Evolutionary conservation across 768 basidiomycete species (phyloP).

Genomic region (Boletellus ananiceps): DNA sequence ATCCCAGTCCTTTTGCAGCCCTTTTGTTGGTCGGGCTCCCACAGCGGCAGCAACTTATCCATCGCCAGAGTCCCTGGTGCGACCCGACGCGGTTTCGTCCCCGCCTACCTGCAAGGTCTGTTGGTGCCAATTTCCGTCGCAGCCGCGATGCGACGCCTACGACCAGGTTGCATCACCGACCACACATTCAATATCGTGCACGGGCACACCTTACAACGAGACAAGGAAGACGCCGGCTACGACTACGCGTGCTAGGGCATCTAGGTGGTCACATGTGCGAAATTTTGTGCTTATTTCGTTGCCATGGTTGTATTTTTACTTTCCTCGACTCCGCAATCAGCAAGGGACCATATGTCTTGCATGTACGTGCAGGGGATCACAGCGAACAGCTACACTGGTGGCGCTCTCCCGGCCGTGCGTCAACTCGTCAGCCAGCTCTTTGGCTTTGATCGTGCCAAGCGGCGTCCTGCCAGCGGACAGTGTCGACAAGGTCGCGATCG

Average conservation of each 20-base stretch:
- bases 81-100: no score
- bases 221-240: background rate
- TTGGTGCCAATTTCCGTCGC: no score
- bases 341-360: conserved; percentile 1
- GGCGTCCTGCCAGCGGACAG: conserved; percentile 16
- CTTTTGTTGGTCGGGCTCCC: no score
- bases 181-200: background rate
- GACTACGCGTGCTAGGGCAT: conserved; percentile 10
- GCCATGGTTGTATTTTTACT: no score
- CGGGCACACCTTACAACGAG: no score
- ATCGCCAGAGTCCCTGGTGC: no score
- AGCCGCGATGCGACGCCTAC: no score
- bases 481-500: conserved; percentile 19
- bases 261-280: background rate
- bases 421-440: conserved; percentile 54
- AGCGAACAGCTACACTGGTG: background rate
- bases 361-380: background rate
- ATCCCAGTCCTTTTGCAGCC: no score
- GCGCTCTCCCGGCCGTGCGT: conserved; percentile 4
- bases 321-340: background rate
- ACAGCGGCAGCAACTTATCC: no score
- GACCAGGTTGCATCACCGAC: no score
- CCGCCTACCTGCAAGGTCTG: no score
- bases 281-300: no score
- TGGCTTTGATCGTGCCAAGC: conserved; percentile 59